Base-by-base conservation (phyloP, 2,329 filamentous ascomycete species). In the Ceratocystis lukuohia region DNA sequence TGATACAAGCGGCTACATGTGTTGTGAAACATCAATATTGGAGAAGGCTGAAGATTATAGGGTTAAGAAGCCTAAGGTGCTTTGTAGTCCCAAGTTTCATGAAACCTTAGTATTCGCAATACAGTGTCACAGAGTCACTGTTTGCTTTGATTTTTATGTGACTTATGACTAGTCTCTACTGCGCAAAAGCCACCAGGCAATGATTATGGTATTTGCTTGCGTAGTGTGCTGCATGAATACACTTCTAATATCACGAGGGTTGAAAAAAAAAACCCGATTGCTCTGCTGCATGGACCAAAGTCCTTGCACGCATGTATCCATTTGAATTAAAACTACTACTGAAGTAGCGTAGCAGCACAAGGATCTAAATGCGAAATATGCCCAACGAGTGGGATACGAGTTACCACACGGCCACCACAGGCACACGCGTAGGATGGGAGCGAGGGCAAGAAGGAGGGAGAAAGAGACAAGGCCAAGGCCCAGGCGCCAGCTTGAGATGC, bases 301-400 rank as follows among this genome's bases (percentile, higher is more conserved):
- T 61, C 59, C 62, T 66, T 67, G 64, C 56, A 62, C 57, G 30
- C 17, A 63, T 25, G 48, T 53, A 53, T 25, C 37, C 37, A 41
- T 41, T 41, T 41, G 10, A 41, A 41, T 41, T 41, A 3, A 41
- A 41, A 41, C 37, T 41, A 41, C 37, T 41, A 41, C 37, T 41
- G 10, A 41, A 41, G 37, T 41, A 41, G 37, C 37, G 37, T 41
- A 15, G 37, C 37, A 41, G 37, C 37, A 41, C 37, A 41, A 41
- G 37, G 10, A 41, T 41, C 12, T 10, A 41, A 41, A 15, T 15
- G 37, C 37, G 12, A 41, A 41, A 41, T 41, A 37, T 59, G 56
- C 56, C 56, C 56, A 59, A 59, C 56, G 56, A 30, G 56, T n/a
- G 56, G 33, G 33, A 25, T 59, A 30, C 17, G 56, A 59, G 25